phyloP scores from a whole-genome alignment of 1,284 basidiomycete species.

The Hemileia vastatrix region DNA sequence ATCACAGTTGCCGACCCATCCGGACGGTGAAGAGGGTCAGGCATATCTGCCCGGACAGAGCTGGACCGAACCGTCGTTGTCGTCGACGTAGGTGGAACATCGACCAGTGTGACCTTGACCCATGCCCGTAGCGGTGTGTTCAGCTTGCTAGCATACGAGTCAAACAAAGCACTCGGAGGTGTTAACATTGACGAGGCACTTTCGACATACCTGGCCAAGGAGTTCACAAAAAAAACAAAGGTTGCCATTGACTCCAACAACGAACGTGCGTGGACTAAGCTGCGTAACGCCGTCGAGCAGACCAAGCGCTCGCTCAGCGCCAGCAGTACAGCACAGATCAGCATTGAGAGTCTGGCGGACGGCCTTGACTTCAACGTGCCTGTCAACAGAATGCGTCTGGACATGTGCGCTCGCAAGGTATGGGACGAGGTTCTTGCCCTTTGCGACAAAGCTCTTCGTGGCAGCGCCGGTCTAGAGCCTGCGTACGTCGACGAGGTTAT shows the following conservation, averaged over 20 bases:
- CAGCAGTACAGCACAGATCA: constrained; percentile 74
- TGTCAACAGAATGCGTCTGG: constrained; percentile 87
- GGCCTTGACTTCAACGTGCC: constrained; percentile 80
- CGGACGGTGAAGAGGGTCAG: too few relatives aligned
- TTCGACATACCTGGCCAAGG: constrained; percentile 83
- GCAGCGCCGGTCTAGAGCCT: constrained; percentile 61
- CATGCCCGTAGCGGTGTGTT: constrained; percentile 51
- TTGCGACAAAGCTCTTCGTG: constrained; percentile 55
- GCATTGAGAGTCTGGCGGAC: constrained; percentile 85
- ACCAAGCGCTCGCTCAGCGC: constrained; percentile 89
- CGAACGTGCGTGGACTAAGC: constrained; percentile 80
- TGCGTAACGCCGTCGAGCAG: constrained; percentile 82
- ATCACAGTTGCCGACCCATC: constrained; percentile 59
- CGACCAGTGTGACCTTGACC: constrained; percentile 49
- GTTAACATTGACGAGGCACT: constrained; percentile 68
- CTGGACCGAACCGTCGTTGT: constrained; percentile 52
- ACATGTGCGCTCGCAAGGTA: constrained; percentile 66
- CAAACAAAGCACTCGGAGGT: too few relatives aligned
- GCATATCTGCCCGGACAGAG: too few relatives aligned
- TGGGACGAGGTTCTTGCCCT: constrained; percentile 71
- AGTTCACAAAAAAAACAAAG: constrained; percentile 96
- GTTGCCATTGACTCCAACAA: constrained; percentile 48
- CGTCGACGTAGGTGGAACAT: constrained; percentile 53
- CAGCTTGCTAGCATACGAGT: constrained; percentile 49
- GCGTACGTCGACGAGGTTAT: constrained; percentile 70